phyloP scores from a whole-genome alignment of 1,139 yeast species.

The Nakaseomyces glabratus region DNA sequence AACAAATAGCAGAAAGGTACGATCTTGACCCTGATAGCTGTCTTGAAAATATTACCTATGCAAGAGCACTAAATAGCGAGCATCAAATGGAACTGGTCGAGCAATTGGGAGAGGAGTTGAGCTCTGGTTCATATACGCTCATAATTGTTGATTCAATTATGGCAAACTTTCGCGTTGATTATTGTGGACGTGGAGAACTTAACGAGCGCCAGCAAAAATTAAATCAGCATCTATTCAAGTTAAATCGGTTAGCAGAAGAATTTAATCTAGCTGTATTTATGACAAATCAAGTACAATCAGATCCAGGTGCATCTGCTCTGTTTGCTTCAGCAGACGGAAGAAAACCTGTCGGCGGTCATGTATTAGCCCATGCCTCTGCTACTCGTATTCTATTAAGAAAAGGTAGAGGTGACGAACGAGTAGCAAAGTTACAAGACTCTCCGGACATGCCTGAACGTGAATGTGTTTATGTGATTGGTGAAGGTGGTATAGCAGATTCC shows the following conservation, averaged over 20 bases:
- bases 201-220: slow-evolving; percentile 53
- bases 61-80: slow-evolving; percentile 51
- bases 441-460: slow-evolving; percentile 57
- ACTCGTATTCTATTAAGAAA: slow-evolving; percentile 49
- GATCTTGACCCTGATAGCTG: slow-evolving; percentile 47
- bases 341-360: slow-evolving; percentile 60
- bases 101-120: slow-evolving; percentile 41
- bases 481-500: slow-evolving; percentile 46
- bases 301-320: slow-evolving; percentile 57
- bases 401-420: slow-evolving; percentile 59
- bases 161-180: slow-evolving; percentile 56
- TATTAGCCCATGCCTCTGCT: slow-evolving; percentile 56
- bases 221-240: slow-evolving; percentile 46
- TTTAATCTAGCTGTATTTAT: slow-evolving; percentile 51
- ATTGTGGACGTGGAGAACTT: slow-evolving; percentile 51
- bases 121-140: slow-evolving; percentile 42
- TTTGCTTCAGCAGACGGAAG: slow-evolving; percentile 60
- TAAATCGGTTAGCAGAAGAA: slow-evolving; percentile 49
- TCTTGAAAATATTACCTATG: slow-evolving; percentile 47
- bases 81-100: slow-evolving; percentile 53
- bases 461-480: slow-evolving; percentile 45
- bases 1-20: slow-evolving; percentile 45
- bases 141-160: slow-evolving; percentile 49
- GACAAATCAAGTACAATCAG: slow-evolving; percentile 60
- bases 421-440: slow-evolving; percentile 52